Evolutionary conservation across 1,139 yeast genomes (phyloP), one percentile per base, ranked within the genome.

Genomic region (Scheffersomyces cryptocercus): DNA sequence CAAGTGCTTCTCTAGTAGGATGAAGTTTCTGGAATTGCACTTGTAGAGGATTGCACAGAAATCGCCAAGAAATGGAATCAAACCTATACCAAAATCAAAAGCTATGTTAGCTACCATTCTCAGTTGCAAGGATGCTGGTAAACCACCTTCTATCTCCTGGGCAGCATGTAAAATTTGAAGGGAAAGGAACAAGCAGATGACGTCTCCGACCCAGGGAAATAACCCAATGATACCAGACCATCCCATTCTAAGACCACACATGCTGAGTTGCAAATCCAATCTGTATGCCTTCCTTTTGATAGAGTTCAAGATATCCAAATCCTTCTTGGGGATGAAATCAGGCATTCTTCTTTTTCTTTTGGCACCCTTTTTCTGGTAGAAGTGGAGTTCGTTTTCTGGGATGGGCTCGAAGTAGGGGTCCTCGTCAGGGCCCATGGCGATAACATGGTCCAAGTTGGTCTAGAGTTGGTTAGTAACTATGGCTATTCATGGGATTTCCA

Each of bases 11-110:
- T 87, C 91, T 53, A 86, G 63, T 38, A 85, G 53, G 35, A 85
- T 68, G 39, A 84, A 82, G 59, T 88, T 88, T 48, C 96, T 67
- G 29, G 88, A 84, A 54, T 86, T 86, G 43, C 90, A 82, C 66
- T 86, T 84, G 66, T 85, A 88, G 42, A 83, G 68, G 26, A 88
- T 81, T 49, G 81, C 82, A 43, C 84, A 73, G 37, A 85, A 63
- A 53, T 81, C 88, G 9, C 96, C 96, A 13, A 87, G 79, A 34
- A 87, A 49, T 1, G 96, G 95, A 36, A 85, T 77, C 54, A 88
- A 65, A 0, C 93, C 90, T 41, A 88, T 66, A 1, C 75, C 73
- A 55, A 85, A 86, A 60, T 88, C 95, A 41, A 85, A 58, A 11
- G 70, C 61, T 10, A 86, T 75, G 54, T 88, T 87, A 29, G 75